Evolutionary conservation across 495 filamentous ascomycete genomes (phyloP), one percentile per base, ranked within the genome.

Genomic region (Penicillium paradoxum): DNA sequence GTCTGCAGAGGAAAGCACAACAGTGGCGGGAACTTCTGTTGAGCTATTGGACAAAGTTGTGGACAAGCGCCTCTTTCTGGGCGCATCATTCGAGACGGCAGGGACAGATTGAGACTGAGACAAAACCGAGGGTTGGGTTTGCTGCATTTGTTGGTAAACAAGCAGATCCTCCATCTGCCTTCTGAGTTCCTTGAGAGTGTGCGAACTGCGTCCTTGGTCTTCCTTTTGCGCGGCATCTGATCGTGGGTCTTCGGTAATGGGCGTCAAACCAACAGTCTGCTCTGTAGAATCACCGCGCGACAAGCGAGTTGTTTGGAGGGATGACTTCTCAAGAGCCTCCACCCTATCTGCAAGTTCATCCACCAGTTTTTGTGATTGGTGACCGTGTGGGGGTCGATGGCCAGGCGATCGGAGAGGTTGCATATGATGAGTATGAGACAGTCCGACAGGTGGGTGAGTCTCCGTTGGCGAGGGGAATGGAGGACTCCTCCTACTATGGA

Each of bases 101-200:
- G 60, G 14, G 14, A 51, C 43, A 6, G 53, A 37, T 36, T 61
- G 63, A 6, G 45, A 30, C 40, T 54, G 60, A 8, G 66, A 57
- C n/a, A 64, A 43, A 39, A 45, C 43, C 36, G 65, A 60, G 19
- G 46, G 48, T 33, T 70, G 66, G 15, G 62, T 63, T 49, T 71
- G 70, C 49, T 71, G 71, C 67, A 69, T 72, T 49, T 78, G 74
- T 46, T 76, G 73, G 51, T 72, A 73, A 14, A 71, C 70, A 14
- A 78, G 58, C 41, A 75, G 55, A 41, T 76, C 72, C 54, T 78
- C 74, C 74, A 78, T 78, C 61, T 74, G 71, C 56, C 69, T 66
- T 30, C 68, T 67, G 30, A 76, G 51, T 43, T 73, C 71, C 34
- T 73, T 68, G 2, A 78, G 57, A 7, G 70, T 75, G 42, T 73